These are phyloP conservation scores for Aspergillus diversus DNA, from an alignment of 495 filamentous ascomycete species.

Conservation along the genomic window DNA sequence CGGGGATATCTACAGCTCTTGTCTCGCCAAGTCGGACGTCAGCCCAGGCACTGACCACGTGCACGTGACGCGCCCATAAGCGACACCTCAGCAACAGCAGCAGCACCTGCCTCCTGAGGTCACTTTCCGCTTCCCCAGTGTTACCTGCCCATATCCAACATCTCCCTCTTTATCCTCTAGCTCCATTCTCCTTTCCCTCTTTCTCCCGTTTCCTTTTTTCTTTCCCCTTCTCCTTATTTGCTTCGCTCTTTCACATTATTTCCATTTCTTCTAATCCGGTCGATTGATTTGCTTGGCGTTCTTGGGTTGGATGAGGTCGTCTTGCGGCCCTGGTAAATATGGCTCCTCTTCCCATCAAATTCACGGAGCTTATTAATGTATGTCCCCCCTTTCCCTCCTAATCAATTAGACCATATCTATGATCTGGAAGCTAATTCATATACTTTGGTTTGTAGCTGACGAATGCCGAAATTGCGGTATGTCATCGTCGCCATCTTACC, in stretches of 20 bases:
- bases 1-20: too few species aligned
- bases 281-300: conserved; percentile 50
- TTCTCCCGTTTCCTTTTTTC: conserved; percentile 22
- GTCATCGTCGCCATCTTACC: conserved; percentile 36
- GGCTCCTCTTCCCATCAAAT: conserved; percentile 89
- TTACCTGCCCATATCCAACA: conserved; percentile 26
- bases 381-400: conserved; percentile 28
- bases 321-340: conserved; percentile 58
- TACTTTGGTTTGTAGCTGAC: conserved; percentile 58
- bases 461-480: conserved; percentile 78
- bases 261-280: conserved; percentile 30
- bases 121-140: conserved; percentile 37
- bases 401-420: conserved; percentile 6
- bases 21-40: background rate
- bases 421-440: conserved; percentile 27
- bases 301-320: conserved; percentile 54
- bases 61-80: conserved; percentile 48
- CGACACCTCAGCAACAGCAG: conserved; percentile 57
- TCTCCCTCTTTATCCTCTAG: conserved; percentile 32
- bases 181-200: conserved; percentile 24
- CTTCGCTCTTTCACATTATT: conserved; percentile 28
- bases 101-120: conserved; percentile 50
- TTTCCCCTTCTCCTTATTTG: conserved; percentile 23
- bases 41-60: conserved; percentile 18
- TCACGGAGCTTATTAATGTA: conserved; percentile 91